Conservation (phyloP, 805 yeast genomes). For the Scheffersomyces spartinae region DNA sequence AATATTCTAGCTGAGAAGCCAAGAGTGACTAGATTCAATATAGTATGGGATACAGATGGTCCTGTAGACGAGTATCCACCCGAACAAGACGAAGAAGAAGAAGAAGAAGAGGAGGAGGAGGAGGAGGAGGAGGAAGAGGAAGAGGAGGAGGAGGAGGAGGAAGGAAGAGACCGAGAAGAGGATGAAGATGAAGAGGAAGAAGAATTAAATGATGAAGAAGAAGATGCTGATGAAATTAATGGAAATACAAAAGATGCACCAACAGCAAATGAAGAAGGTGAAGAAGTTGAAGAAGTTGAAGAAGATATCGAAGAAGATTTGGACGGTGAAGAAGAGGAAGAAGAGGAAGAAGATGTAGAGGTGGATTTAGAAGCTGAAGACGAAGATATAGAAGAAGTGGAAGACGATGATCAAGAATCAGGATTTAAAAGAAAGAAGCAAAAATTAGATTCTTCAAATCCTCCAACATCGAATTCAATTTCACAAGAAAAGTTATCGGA, state of each 20-base stretch:
- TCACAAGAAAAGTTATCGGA: too few species aligned
- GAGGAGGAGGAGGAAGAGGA: slow-evolving; percentile 46
- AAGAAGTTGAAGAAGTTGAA: slow-evolving; percentile 30
- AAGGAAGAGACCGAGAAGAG: slow-evolving; percentile 32
- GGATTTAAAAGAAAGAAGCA: too few species aligned
- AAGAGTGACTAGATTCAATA: slow-evolving; percentile 90
- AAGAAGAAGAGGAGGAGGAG: slow-evolving; percentile 50
- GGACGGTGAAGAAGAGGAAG: slow-evolving; percentile 12
- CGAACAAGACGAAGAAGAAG: slow-evolving; percentile 55
- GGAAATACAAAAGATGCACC: slow-evolving; percentile 1
- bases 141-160: slow-evolving; percentile 45
- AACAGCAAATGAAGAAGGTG: slow-evolving; percentile 25
- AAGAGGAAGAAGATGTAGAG: slow-evolving; percentile 7
- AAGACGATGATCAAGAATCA: slow-evolving; percentile 4
- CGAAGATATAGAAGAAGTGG: slow-evolving; percentile 5
- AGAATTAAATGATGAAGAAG: slow-evolving; percentile 30
- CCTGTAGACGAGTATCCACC: slow-evolving; percentile 66
- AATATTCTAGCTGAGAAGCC: slow-evolving; percentile 96
- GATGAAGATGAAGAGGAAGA: slow-evolving; percentile 38
- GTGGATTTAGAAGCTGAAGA: slow-evolving; percentile 9
- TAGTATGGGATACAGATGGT: slow-evolving; percentile 86
- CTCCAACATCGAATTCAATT: too few species aligned
- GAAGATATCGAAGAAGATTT: slow-evolving; percentile 14
- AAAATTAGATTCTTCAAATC: too few species aligned
- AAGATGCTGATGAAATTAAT: slow-evolving; percentile 19